Conservation (phyloP, 208 protist genomes). For the Trichomonas vaginalis region DNA sequence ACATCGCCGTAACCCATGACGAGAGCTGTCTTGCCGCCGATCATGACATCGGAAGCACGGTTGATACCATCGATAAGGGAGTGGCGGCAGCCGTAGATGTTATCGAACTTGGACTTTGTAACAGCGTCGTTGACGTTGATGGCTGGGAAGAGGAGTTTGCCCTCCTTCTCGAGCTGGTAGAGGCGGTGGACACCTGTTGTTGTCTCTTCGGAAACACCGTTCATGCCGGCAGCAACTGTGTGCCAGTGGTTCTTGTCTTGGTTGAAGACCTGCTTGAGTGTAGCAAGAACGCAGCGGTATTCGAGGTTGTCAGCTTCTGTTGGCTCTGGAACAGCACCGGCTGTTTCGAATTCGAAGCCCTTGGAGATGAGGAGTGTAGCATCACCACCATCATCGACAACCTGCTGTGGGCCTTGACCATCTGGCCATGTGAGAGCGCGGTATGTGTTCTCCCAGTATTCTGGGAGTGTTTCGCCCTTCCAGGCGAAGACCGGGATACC, state of each 20-base stretch:
- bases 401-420: constrained; percentile 71
- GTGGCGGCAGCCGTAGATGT: constrained; percentile 85
- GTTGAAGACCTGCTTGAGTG: constrained; percentile 44
- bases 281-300: constrained; percentile 39
- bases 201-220: constrained; percentile 96
- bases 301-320: constrained; percentile 51
- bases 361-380: constrained; percentile 85
- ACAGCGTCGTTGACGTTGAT: constrained; percentile 99
- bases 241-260: constrained; percentile 44
- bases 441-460: constrained; percentile 95
- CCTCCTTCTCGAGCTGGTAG: constrained; percentile 75
- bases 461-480: constrained; percentile 96
- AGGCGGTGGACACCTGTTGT: constrained; percentile 97
- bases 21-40: constrained; percentile 87
- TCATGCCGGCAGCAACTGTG: constrained; percentile 63
- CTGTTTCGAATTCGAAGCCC: constrained; percentile 43
- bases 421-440: constrained; percentile 63
- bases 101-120: constrained; percentile 99
- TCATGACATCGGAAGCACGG: constrained; percentile 97
- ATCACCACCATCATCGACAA: constrained; percentile 98
- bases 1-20: constrained; percentile 96
- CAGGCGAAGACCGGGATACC: constrained; percentile 86
- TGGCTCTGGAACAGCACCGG: constrained; percentile 46
- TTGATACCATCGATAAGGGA: constrained; percentile 97
- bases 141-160: constrained; percentile 81